Base-by-base conservation (phyloP, 768 basidiomycete species). In the Kwoniella pini region DNA sequence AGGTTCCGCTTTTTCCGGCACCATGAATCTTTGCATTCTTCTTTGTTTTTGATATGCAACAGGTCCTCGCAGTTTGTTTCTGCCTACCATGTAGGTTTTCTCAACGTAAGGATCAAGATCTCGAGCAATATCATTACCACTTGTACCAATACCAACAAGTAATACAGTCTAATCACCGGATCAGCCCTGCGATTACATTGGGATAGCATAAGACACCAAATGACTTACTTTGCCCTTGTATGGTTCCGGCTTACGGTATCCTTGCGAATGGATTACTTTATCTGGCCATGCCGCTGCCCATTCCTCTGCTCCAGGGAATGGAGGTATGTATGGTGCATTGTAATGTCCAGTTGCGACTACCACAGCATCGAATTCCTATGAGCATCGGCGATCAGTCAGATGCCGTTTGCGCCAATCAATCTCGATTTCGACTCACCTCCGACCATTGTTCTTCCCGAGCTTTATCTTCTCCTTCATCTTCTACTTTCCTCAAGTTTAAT, bases 211-310 rank as follows among this genome's bases (percentile, higher is more conserved):
- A n/a, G n/a, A n/a, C n/a, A n/a, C n/a, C n/a, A n/a, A n/a, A 4
- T 11, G 4, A 48, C 63, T 44, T 43, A 77, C 79, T 64, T 82
- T 68, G 46, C 79, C 78, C 13, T 54, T 28, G 40, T 77, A 80
- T 1, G 57, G 31, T 24, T 82, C 78, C 0, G 83, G 82, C 49
- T 68, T 68, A 4, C 81, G 75, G 62, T 83, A 84, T 39, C 81
- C 80, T 28, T 82, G 69, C 9, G 82, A 80, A 62, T 83, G 82
- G 10, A 65, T 61, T 24, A 83, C 60, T 3, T 65, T 59, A 0
- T 68, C 67, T 0, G 82, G 80, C 68, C 80, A 82, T 5, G 62
- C 67, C 4, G 68, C 57, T 0, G 68, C 75, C 81, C 81, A 82
- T 28, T 69, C 69, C 19, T 75, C 65, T 7, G 79, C 63, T 3